Evolutionary conservation across 805 yeast genomes (phyloP), one percentile per base, ranked within the genome.

Genomic region (Nakazawaea anatomiae): DNA sequence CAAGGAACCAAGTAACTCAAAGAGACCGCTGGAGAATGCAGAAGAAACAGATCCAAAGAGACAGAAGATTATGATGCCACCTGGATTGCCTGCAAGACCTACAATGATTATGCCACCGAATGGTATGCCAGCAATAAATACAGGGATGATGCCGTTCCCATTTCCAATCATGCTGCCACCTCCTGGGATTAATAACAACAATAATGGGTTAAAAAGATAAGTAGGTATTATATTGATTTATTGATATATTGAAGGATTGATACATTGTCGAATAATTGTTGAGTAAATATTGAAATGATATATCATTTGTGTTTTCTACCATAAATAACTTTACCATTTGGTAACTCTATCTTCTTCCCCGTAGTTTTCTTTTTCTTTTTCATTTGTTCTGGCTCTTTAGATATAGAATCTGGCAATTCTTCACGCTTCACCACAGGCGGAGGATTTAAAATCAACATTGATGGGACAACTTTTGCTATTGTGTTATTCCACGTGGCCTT

Each of bases 241-340:
- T 18, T 2, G 25, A 18, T 18, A 18, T 18, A 18, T 18, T 18
- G 25, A 18, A 18, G 25, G 3, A 2, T 18, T 18, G 25, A 18
- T 18, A 18, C 25, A 2, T 18, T 18, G 25, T 18, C 25, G 2
- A 18, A 18, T 18, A 18, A 18, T 18, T 18, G 25, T 18, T 18
- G 25, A 18, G 25, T 18, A 18, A 18, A 3, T 18, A 2, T 18
- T 18, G 25, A 18, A 18, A 18, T 18, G 25, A 18, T 18, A 14
- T 9, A 11, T 40, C 30, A 46, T 31, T 50, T 45, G 35, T 47
- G 45, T 46, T 40, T 50, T 46, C 49, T 46, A 7, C 49, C 50
- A 10, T 68, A 66, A 4, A 79, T 71, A 9, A 79, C 78, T 60
- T 82, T 82, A 1, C 88, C 88, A 58, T 82, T 83, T 8, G 85